Evolutionary conservation across 2,329 filamentous ascomycete genomes (phyloP).

Genomic region (Penicillium sclerotiorum): DNA sequence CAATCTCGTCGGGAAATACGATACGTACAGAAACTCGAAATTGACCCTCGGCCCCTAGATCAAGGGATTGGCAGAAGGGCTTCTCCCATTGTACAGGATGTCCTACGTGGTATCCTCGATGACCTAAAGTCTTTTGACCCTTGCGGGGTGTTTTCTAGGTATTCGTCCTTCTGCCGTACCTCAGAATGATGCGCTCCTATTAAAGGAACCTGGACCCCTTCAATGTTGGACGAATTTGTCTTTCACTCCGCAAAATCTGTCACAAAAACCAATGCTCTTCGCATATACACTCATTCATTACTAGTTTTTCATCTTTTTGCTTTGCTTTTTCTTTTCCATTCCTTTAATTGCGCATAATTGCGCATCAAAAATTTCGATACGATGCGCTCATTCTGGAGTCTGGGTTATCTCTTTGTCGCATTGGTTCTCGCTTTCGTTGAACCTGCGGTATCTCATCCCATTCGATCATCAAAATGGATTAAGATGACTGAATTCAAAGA

Average conservation of each 20-base stretch:
- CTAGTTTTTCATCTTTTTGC: too few species aligned
- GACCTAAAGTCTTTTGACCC: slow-evolving; percentile 12
- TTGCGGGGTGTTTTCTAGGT: slow-evolving; percentile 15
- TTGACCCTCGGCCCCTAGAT: slow-evolving; percentile 9
- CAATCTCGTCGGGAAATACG: background rate
- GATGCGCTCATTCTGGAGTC: slow-evolving; percentile 4
- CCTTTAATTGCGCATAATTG: background rate
- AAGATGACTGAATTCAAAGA: slow-evolving; percentile 7
- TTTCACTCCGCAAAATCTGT: too few species aligned
- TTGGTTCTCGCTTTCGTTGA: slow-evolving; percentile 14
- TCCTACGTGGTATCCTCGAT: slow-evolving; percentile 15
- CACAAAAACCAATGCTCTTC: slow-evolving; percentile 3
- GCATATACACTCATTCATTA: background rate
- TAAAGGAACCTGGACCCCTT: background rate
- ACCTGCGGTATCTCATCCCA: slow-evolving; percentile 13
- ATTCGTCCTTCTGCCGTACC: slow-evolving; percentile 9
- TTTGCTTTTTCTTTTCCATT: too few species aligned
- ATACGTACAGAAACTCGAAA: background rate
- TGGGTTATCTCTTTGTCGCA: slow-evolving; percentile 6
- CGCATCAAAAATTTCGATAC: background rate
- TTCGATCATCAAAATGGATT: slow-evolving; percentile 15
- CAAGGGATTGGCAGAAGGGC: too few species aligned
- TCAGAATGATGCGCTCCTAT: slow-evolving; percentile 5
- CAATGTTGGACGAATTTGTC: background rate
- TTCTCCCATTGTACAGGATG: slow-evolving; percentile 9